Base-by-base conservation (phyloP, 2,329 filamentous ascomycete genomes). In the Claviceps humidiphila region DNA sequence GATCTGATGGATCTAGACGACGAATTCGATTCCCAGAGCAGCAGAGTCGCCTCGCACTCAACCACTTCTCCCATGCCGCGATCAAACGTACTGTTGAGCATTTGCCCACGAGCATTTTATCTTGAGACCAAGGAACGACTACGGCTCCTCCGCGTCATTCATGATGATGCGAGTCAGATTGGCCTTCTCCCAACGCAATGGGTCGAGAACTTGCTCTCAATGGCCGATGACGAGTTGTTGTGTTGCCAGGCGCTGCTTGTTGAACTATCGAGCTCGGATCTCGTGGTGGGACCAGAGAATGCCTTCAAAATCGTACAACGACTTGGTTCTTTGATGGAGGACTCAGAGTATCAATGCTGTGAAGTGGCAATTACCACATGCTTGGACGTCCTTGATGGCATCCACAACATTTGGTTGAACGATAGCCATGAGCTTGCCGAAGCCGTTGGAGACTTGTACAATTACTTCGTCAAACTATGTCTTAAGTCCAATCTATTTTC, bases 371-470 rank as follows among this genome's bases (percentile, higher is more conserved):
- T 89, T 48, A 77, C 76, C 45, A 71, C 82, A 17, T 84, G 82
- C 56, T 73, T 95, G 24, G 78, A 84, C 47, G 69, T 87, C 51
- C 76, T 95, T 63, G 71, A 77, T 50, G 79, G 77, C 39, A 74
- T 88, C 50, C 76, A 80, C 41, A 66, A 70, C 13, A 69, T 80
- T 41, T 93, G 87, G 87, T 68, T 74, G 2, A 73, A 78, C 22
- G 73, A 77, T 42, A 71, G 73, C 22, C 75, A 77, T 38, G 72
- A 80, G 1, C 71, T 95, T 2, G 76, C 75, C n/a, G 76, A 79
- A 3, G 74, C 78, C 42, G 87, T 84, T 3, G 77, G 81, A 20
- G 84, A 94, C 55, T 70, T 96, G 20, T 97, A 97, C 65, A 70
- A 78, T 45, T 88, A 89, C 71, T 84, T 93, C 57, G 76, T 89